Evolutionary conservation across 495 filamentous ascomycete genomes (phyloP), one percentile per base, ranked within the genome.

Genomic region (Trichoderma orchidacearum): DNA sequence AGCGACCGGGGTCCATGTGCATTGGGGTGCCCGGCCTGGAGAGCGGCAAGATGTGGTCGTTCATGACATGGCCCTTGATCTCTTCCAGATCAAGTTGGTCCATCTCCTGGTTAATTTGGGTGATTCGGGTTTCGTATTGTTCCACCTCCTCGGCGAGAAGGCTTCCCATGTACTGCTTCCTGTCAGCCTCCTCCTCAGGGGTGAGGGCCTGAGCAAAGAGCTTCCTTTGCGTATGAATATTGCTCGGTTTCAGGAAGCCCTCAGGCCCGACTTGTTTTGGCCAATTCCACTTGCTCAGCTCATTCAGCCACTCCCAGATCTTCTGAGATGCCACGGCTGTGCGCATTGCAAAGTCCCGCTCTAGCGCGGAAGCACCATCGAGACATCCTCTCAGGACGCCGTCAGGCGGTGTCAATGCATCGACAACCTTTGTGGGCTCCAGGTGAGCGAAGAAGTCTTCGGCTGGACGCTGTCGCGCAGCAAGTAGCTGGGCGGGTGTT

Each of bases 71-170:
- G 51, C 77, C 80, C 72, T 96, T 96, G 62, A 97, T 82, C 61
- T 94, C 90, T 59, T 96, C 90, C 48, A 98, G 77, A 54, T 90
- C 82, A 50, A 98, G 72, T 38, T 79, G 77, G 21, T 92, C 87
- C 75, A 96, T 81, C 52, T 82, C 85, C 51, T 83, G 79, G 21
- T 73, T 74, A 59, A 98, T 95, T 54, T 85, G 81, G 32, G 92
- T 85, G 25, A 95, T 77, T 28, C 92, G 79, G 34, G 68, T 71
- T 63, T 91, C 86, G 65, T 93, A 90, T 53, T 71, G 64, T 29
- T 77, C 66, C 0, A 91, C 83, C 28, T 82, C 71, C 5, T 68
- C 63, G 18, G 75, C 77, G 18, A 80, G 78, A 27, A 96, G 71
- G 61, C 84, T 84, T 4, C 91, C 90, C 67, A 79, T 85, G 64